phyloP scores from a whole-genome alignment of 1,284 basidiomycete species.

The Quambalaria eucalypti region DNA sequence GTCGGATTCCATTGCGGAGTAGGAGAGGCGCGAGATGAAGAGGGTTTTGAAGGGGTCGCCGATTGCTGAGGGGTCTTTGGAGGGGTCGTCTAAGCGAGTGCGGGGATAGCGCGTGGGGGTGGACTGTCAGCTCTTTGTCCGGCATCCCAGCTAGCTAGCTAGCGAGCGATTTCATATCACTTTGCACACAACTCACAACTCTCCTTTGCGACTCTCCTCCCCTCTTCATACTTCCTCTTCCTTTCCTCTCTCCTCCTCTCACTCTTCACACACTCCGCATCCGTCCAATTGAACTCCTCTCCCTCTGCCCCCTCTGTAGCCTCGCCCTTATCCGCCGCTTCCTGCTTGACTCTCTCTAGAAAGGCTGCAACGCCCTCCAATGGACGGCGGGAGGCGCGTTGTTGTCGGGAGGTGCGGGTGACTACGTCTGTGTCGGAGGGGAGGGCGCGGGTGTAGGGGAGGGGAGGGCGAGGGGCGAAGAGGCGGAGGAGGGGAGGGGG shows the following conservation, averaged over 20 bases:
- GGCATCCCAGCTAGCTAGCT: too few relatives aligned
- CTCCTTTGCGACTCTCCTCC: constrained; percentile 6
- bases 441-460: constrained; percentile 24
- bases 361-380: constrained; percentile 32
- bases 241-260: constrained; percentile 28
- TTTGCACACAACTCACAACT: constrained; percentile 17
- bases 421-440: constrained; percentile 22
- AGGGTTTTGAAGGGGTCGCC: constrained; percentile 98
- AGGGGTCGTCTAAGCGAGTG: constrained; percentile 66
- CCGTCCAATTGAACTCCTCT: constrained; percentile 9
- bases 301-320: constrained; percentile 17
- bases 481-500: constrained; percentile 41
- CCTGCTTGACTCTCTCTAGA: constrained; percentile 35
- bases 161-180: too few relatives aligned
- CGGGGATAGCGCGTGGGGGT: background rate
- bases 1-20: constrained; percentile 79
- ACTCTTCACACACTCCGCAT: constrained; percentile 20
- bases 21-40: constrained; percentile 86
- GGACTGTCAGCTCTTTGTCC: background rate
- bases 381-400: constrained; percentile 18
- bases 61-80: constrained; percentile 79
- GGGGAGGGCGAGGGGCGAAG: constrained; percentile 35
- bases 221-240: constrained; percentile 10
- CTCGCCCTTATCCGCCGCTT: constrained; percentile 32
- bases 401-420: constrained; percentile 14